Conservation (phyloP, 78 protist genomes). For the Dictyostelium citrinum region DNA sequence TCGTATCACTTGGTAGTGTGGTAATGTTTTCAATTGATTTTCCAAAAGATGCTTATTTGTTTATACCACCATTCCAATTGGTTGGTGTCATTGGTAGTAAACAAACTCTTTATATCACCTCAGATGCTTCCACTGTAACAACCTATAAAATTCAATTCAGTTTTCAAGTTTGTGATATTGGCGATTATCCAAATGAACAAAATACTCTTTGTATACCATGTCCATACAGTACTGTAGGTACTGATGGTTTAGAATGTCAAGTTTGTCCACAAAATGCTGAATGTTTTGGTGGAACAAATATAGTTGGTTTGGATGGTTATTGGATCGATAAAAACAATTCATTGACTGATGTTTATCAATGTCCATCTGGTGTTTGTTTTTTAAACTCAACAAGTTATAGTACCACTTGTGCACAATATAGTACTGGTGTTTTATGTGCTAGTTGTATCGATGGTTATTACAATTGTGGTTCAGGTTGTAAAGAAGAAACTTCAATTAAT, state of each 20-base stretch:
- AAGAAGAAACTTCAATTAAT: not conserved
- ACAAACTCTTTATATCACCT: not conserved
- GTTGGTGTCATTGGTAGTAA: not conserved
- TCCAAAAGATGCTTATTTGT: not conserved
- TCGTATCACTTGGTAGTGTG: not conserved
- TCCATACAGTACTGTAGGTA: conserved; percentile 15
- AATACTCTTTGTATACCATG: conserved; percentile 18
- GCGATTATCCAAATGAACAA: not conserved
- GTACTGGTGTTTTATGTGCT: conserved; percentile 43
- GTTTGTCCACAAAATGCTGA: conserved; percentile 17
- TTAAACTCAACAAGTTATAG: not conserved
- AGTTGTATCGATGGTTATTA: conserved; percentile 38
- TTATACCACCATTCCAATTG: not conserved
- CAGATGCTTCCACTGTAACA: not conserved
- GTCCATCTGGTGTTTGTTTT: conserved; percentile 45
- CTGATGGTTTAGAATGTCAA: conserved; percentile 1
- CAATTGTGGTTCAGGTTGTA: conserved; percentile 71
- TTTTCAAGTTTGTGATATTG: not conserved
- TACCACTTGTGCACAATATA: not conserved
- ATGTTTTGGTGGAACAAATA: conserved; percentile 4
- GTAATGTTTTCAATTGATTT: not conserved
- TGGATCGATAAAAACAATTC: conserved; percentile 13
- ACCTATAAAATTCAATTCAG: not conserved
- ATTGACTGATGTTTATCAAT: conserved; percentile 2
- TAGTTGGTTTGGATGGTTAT: not conserved